These are phyloP conservation scores for Pestalotiopsis sp. DNA, from an alignment of 2,329 filamentous ascomycete species.

Conservation along the genomic window DNA sequence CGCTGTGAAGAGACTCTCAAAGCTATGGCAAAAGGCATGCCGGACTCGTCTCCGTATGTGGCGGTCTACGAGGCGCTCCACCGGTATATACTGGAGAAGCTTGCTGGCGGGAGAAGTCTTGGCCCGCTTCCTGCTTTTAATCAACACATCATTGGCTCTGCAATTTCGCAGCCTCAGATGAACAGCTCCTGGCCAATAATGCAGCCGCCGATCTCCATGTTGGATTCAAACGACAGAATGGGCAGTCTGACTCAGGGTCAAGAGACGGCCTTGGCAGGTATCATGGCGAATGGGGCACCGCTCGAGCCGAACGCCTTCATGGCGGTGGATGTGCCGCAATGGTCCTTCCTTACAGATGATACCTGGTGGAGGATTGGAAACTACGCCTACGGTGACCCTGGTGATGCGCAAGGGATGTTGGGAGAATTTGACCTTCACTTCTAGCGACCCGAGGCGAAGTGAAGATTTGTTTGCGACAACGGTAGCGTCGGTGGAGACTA, in stretches of 20 bases:
- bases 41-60: constrained; percentile 28
- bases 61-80: constrained; percentile 30
- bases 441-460: neutral
- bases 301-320: neutral
- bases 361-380: constrained; percentile 23
- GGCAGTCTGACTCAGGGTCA: neutral
- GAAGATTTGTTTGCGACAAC: neutral
- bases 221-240: neutral
- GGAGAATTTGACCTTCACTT: neutral
- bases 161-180: neutral
- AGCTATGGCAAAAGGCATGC: constrained; percentile 28
- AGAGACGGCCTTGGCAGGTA: neutral
- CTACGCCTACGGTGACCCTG: constrained; percentile 21
- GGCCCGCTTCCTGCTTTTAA: constrained; percentile 6
- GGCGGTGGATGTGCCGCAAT: neutral
- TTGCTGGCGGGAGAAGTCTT: constrained; percentile 2
- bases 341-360: constrained; percentile 19
- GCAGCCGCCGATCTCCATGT: neutral
- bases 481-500: no score
- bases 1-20: constrained; percentile 26
- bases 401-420: neutral
- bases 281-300: neutral
- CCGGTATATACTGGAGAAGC: constrained; percentile 20
- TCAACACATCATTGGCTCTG: neutral
- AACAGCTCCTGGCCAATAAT: neutral